Conservation (phyloP, 768 basidiomycete genomes). For the Mycena sanguinolenta region DNA sequence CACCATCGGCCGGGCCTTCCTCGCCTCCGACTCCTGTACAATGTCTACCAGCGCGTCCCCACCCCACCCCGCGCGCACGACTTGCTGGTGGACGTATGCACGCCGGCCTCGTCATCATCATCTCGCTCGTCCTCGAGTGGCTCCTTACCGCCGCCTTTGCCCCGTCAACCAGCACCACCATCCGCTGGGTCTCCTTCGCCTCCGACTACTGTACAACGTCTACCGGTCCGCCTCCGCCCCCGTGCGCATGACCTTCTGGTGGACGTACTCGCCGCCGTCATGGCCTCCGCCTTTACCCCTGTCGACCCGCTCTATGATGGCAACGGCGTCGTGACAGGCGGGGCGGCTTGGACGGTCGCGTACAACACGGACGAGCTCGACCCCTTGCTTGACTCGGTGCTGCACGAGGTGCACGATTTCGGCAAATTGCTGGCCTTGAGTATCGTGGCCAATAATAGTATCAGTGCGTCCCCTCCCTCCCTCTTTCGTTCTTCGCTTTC, state of each 20-base stretch:
- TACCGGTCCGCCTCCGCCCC: no score
- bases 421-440: slow-evolving; percentile 71
- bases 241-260: no score
- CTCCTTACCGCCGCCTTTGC: slow-evolving; percentile 61
- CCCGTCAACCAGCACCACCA: no score
- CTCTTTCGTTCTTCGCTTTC: not conserved
- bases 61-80: slow-evolving; percentile 50
- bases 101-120: slow-evolving; percentile 35
- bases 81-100: slow-evolving; percentile 58
- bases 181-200: no score
- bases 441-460: slow-evolving; percentile 64
- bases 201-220: no score
- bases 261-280: no score
- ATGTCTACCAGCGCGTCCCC: slow-evolving; percentile 55
- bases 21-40: slow-evolving; percentile 59
- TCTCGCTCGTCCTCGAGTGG: slow-evolving; percentile 54
- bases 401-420: slow-evolving; percentile 62
- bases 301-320: no score
- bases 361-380: slow-evolving; percentile 56
- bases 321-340: slow-evolving; percentile 16
- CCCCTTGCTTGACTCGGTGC: no score
- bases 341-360: slow-evolving; percentile 51
- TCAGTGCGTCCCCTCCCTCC: slow-evolving; percentile 73
- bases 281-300: no score
- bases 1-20: slow-evolving; percentile 59